A percentile compares a stretch with the other conserved stretches of the same genome.
These are phyloP conservation scores for Medicago truncatula DNA, from an alignment of 306 rosid species.

Conservation along the genomic window MtrunA17r5.0-ANR NC_053043.1:35381501-35382000, in stretches of 20 bases:
- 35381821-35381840: constrained; percentile 91
- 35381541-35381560: constrained; percentile 3
- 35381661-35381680: constrained; percentile 79
- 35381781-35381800: neutral
- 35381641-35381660: constrained; percentile 97
- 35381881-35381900: constrained; percentile 8
- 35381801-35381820: constrained; percentile 32
- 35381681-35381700: constrained; percentile 79
- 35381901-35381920: neutral
- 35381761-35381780: neutral
- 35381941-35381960: neutral
- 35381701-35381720: constrained; percentile 93
- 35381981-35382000: neutral
- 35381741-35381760: neutral
- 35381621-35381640: constrained; percentile 93
- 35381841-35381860: constrained; percentile 52
- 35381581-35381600: neutral
- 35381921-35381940: neutral
- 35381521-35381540: neutral
- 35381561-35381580: constrained; percentile 10
- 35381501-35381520: neutral
- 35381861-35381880: constrained; percentile 48
- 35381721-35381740: constrained; percentile 58
- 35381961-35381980: neutral
- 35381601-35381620: neutral